These are phyloP conservation scores for Starmerella powellii DNA, from an alignment of 805 yeast genomes.

Conservation along the genomic window DNA sequence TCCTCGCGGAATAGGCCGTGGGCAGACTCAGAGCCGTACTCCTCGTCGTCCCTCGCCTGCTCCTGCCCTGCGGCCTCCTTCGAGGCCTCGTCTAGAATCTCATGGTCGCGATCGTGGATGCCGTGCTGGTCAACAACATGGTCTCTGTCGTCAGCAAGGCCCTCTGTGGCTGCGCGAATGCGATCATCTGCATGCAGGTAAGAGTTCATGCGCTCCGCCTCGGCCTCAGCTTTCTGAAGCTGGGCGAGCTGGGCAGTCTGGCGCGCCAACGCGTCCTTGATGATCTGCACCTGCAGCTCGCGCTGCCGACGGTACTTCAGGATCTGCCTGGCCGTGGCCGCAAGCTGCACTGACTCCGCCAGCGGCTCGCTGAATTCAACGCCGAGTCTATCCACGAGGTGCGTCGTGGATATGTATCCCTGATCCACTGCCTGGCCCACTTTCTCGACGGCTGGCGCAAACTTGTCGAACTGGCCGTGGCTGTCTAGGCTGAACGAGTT, in stretches of 20 bases:
- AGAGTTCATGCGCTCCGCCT: slow-evolving; percentile 34
- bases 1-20: too few species aligned
- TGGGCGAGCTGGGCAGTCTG: slow-evolving; percentile 29
- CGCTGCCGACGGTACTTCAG: slow-evolving; percentile 50
- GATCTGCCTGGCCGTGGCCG: slow-evolving; percentile 45
- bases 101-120: slow-evolving; percentile 12
- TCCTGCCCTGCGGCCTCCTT: neutral
- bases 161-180: slow-evolving; percentile 17
- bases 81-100: neutral
- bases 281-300: slow-evolving; percentile 40
- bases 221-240: slow-evolving; percentile 36
- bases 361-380: slow-evolving; percentile 55
- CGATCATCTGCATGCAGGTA: slow-evolving; percentile 26
- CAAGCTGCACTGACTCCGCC: slow-evolving; percentile 58
- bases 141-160: slow-evolving; percentile 8
- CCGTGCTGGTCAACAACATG: slow-evolving; percentile 7
- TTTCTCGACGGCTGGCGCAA: slow-evolving; percentile 54
- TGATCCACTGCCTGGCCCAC: slow-evolving; percentile 79
- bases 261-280: slow-evolving; percentile 31
- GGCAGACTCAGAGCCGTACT: neutral
- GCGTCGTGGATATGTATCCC: slow-evolving; percentile 39
- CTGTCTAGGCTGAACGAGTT: slow-evolving; percentile 49
- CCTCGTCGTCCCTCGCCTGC: neutral
- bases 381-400: slow-evolving; percentile 42
- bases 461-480: slow-evolving; percentile 23